A percentile compares a stretch with the other conserved stretches of the same genome.
Conservation (phyloP, 495 filamentous ascomycete genomes). For the Xylaria curta region DNA sequence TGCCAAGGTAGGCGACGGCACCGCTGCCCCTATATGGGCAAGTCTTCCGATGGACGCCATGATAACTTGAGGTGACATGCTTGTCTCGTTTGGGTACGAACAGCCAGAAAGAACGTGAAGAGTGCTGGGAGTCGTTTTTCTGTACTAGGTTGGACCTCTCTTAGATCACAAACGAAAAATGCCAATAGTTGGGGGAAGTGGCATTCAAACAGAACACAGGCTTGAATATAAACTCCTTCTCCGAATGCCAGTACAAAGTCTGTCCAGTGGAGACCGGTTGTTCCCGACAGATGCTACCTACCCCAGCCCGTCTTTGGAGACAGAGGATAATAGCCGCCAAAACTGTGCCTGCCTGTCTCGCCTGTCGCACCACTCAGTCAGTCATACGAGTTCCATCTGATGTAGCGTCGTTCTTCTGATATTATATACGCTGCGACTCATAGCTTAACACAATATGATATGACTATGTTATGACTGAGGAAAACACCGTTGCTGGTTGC, state of each 20-base stretch:
- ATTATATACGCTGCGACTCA: not conserved
- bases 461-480: not conserved
- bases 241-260: not conserved
- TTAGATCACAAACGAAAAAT: not conserved
- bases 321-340: constrained; percentile 17
- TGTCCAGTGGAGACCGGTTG: constrained; percentile 22
- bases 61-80: not conserved
- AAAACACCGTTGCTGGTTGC: too few species aligned
- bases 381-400: constrained; percentile 11
- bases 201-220: not conserved
- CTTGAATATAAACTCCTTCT: constrained; percentile 11
- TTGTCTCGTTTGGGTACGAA: not conserved
- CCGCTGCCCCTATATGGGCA: not conserved
- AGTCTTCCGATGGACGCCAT: not conserved
- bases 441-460: not conserved
- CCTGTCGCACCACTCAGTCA: constrained; percentile 14
- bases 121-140: not conserved
- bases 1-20: constrained; percentile 2
- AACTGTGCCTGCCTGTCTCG: constrained; percentile 3
- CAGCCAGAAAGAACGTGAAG: not conserved
- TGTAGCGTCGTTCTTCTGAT: not conserved
- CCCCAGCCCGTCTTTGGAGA: constrained; percentile 9
- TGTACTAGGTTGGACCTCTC: not conserved
- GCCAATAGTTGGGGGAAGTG: not conserved
- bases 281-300: constrained; percentile 23